Evolutionary conservation across 257 asterid genomes (phyloP).

Genomic region (Plantago major): DNA sequence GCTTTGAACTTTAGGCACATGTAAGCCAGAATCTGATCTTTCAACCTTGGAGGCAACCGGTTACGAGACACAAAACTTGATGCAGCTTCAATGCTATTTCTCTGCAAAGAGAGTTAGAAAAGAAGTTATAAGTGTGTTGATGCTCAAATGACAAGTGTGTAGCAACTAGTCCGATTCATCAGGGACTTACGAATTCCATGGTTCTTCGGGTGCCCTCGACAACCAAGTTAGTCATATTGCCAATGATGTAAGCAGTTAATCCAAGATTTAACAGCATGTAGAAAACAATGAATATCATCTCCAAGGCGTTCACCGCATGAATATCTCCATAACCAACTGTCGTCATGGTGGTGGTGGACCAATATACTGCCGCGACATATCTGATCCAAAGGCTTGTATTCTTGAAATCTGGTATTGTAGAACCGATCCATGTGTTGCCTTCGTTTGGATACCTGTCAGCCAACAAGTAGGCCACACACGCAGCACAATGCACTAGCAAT

Average conservation of each 20-base stretch:
- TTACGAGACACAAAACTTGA: conserved; percentile 75
- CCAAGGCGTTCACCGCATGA: conserved; percentile 73
- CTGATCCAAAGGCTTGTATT: conserved; percentile 49
- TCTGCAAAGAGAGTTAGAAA: conserved; percentile 30
- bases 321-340: conserved; percentile 95
- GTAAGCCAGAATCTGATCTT: conserved; percentile 75
- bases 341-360: conserved; percentile 91
- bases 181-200: conserved; percentile 78
- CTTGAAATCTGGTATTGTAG: conserved; percentile 53
- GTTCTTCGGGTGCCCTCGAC: conserved; percentile 93
- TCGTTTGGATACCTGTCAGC: conserved; percentile 66
- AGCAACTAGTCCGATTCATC: not conserved
- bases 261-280: conserved; percentile 89
- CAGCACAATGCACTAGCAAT: conserved; percentile 76
- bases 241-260: conserved; percentile 83
- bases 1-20: conserved; percentile 90
- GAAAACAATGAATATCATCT: conserved; percentile 71
- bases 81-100: conserved; percentile 82
- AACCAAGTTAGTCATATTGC: conserved; percentile 92
- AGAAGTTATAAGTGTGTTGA: not conserved
- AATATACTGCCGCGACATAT: conserved; percentile 70
- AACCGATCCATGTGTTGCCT: conserved; percentile 77
- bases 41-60: conserved; percentile 68
- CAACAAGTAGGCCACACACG: conserved; percentile 66
- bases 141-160: not conserved